Conservation (phyloP, 306 rosid genomes). For the Inga leiocalycina region DNA sequence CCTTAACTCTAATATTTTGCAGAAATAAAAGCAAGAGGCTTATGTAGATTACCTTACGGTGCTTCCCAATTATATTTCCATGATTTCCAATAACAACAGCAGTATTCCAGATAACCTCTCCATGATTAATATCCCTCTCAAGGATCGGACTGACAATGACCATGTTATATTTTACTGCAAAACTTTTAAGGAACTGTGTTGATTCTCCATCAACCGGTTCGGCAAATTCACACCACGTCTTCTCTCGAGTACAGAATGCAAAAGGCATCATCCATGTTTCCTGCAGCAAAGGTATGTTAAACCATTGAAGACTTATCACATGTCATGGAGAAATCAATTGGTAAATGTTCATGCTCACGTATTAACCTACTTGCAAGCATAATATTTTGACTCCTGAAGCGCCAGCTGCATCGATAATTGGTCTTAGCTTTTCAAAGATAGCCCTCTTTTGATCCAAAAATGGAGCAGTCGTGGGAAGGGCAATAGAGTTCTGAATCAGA, state of each 20-base stretch:
- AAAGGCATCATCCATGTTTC: conserved; percentile 99
- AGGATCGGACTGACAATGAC: conserved; percentile 87
- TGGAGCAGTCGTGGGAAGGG: conserved; percentile 76
- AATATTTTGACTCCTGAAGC: conserved; percentile 80
- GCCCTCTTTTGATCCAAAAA: conserved; percentile 77
- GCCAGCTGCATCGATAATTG: conserved; percentile 86
- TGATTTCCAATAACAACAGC: conserved; percentile 79
- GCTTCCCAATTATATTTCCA: conserved; percentile 92
- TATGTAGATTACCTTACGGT: conserved; percentile 69
- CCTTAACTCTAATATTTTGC: background rate
- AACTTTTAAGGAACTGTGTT: conserved; percentile 32
- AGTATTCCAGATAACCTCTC: conserved; percentile 93
- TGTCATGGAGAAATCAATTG: conserved; percentile 6
- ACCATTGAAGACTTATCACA: conserved; percentile 15
- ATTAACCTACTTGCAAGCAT: conserved; percentile 82
- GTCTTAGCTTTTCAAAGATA: conserved; percentile 65
- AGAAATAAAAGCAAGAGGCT: conserved; percentile 33
- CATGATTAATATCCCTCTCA: conserved; percentile 89
- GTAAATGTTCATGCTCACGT: conserved; percentile 9
- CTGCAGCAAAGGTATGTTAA: conserved; percentile 35
- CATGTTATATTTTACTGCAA: conserved; percentile 78
- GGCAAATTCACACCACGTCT: conserved; percentile 96
- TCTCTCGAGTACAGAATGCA: conserved; percentile 90
- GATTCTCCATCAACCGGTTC: conserved; percentile 88
- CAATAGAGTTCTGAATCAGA: conserved; percentile 80